A percentile compares a stretch with the other conserved stretches of the same genome.
Conservation (phyloP, 2,329 filamentous ascomycete species). For the Cercospora zeina region DNA sequence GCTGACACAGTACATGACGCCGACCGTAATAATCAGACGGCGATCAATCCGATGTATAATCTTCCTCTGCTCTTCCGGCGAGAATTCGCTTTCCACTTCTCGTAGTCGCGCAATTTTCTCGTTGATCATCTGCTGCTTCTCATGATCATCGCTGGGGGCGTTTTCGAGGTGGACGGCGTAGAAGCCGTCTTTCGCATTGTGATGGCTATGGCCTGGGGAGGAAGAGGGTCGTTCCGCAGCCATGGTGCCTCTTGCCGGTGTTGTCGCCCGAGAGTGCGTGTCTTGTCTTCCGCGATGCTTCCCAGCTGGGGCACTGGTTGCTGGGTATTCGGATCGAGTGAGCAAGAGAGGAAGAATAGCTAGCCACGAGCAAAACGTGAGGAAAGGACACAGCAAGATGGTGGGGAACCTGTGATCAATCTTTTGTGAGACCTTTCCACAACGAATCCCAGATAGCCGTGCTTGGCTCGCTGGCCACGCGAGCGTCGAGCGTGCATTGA, state of each 20-base stretch:
- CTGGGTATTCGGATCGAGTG: background rate
- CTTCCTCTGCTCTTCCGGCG: conserved; percentile 30
- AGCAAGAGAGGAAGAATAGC: background rate
- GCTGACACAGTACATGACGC: conserved; percentile 35
- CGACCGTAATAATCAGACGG: conserved; percentile 47
- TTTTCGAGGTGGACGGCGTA: conserved; percentile 14
- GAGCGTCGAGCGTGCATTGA: background rate
- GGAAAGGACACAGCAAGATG: background rate
- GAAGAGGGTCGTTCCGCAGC: background rate
- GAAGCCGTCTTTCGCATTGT: conserved; percentile 15
- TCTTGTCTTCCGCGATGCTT: background rate
- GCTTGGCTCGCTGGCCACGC: conserved; percentile 6
- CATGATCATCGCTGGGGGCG: conserved; percentile 5
- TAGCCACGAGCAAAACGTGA: background rate
- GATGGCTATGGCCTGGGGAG: background rate
- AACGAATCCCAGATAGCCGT: background rate
- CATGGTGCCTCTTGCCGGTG: background rate
- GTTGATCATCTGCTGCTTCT: conserved; percentile 1
- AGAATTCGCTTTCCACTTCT: conserved; percentile 25
- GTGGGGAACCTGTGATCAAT: background rate
- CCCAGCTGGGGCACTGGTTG: background rate
- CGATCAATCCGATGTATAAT: conserved; percentile 70
- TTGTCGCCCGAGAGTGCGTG: background rate
- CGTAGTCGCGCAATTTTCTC: conserved; percentile 13
- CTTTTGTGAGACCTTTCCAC: background rate